Evolutionary conservation across 1,139 yeast species (phyloP), one percentile per base, ranked within the genome.

Genomic region (Diutina pseudorugosa): DNA sequence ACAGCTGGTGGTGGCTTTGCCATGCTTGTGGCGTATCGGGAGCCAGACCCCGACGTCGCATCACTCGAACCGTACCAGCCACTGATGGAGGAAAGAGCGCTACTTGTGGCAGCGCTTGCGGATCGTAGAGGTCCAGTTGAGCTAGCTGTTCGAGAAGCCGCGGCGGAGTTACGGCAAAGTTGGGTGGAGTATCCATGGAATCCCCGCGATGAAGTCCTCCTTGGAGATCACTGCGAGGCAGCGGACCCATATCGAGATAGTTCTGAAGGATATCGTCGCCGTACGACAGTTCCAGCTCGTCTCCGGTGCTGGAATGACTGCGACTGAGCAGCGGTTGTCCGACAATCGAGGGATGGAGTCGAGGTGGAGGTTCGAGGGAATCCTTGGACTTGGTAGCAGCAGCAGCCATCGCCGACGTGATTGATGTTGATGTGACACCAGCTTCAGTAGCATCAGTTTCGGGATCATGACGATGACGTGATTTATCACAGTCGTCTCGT

Each of bases 1-100:
- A 45, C 49, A 45, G 49, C 21, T 45, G 49, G 40, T 45, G 49
- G 16, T 45, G 49, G 11, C 36, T n/a, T 8, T 45, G 36, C 49
- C 47, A 43, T 4, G 47, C 30, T 14, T 16, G n/a, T 11, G 36
- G 36, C 1, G 40, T 33, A 19, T 45, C 49, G 30, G 49, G 49
- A 18, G 49, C 49, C 49, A 45, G 49, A 8, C 49, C 49, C 14
- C 49, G 36, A 12, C 49, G 49, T 23, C 49, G 49, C 14, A 7
- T 27, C n/a, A n/a, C 44, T 12, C 25, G 23, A n/a, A 45, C 2
- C 5, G 40, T n/a, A 12, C 49, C 49, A 8, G 49, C 49, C 20
- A 45, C 49, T 3, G 40, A 27, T 3, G 49, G 49, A 16, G 49
- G 49, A 25, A 45, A 45, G 7, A 45, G 25, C 9, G 49, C 20